Base-by-base conservation (phyloP, 2,329 filamentous ascomycete genomes). In the Botrytis aclada region DNA sequence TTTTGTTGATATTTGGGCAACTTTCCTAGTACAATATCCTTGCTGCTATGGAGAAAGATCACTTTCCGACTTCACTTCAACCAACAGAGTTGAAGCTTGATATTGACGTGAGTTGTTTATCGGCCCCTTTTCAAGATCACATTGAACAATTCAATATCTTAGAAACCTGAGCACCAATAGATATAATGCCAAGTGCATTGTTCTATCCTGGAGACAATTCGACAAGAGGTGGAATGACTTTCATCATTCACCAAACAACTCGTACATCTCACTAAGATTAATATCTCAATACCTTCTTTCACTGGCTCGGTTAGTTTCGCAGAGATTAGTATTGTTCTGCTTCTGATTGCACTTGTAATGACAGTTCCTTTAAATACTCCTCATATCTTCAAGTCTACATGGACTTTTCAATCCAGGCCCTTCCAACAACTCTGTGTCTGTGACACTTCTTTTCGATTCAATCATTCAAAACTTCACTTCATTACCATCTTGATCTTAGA, bases 151-250 rank as follows among this genome's bases (percentile, higher is more conserved):
- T 56, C 56, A 32, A 41, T 56, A 41, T 41, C 47, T 14, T 32
- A 56, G 4, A 39, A 56, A 37, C 20, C 5, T 39, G 1, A 54
- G 45, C 25, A 67, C 37, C 65, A 69, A 69, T 69, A 20, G 9
- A 8, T 16, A 32, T 56, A 10, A 43, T 69, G 37, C n/a, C 25
- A 22, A 41, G n/a, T 69, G 29, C n/a, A n/a, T 56, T 58, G 9
- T 56, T 56, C 54, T 69, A 25, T 32, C 29, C 1, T 69, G 41
- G 32, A 22, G n/a, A 41, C 16, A 34, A 56, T 69, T 32, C n/a
- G 51, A 18, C n/a, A 56, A 34, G 47, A 29, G 65, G 65, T 69
- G 65, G 65, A 69, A 69, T 69, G 65, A 69, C 47, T 51, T 56
- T 25, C n/a, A 22, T 56, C 65, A 69, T 69, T 69, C 65, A 69